Base-by-base conservation (phyloP, 2,329 filamentous ascomycete genomes). In the Monosporascus sp. region DNA sequence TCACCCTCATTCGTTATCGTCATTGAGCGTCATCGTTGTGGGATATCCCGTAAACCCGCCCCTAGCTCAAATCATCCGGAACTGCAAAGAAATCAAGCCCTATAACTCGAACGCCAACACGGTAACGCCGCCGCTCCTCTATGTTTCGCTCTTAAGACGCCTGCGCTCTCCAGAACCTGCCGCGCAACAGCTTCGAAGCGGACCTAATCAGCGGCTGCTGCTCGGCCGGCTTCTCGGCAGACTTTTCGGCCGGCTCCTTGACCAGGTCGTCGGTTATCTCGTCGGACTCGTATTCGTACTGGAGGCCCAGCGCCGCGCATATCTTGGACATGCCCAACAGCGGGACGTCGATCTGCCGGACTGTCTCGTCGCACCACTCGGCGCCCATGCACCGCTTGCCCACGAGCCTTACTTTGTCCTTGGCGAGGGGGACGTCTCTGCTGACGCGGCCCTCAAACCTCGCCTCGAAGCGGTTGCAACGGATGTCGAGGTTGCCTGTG, bases 291-390 rank as follows among this genome's bases (percentile, higher is more conserved):
- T 35, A 35, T 5, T 48, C 49, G 44, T 37, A 37, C 8, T 48
- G 22, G 3, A 53, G 9, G 9, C 28, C 60, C 3, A 67, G 56
- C 1, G 54, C 60, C 18, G 50, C 24, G 37, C 61, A 57, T 0
- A 67, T 22, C 7, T 37, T 54, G 35, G 37, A 31, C 15, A 51
- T 50, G 37, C 57, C 55, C 3, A 44, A 11, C 9, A 67, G 48
- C 17, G 61, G 60, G 38, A 64, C 54, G 44, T 67, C 49, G 48
- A 67, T 63, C 2, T 46, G 48, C 35, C 61, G 62, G 53, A 66
- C 48, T 0, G 55, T 56, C 37, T 59, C 57, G 20, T 65, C 62
- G 55, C 57, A 62, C 65, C 65, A 67, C 3, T 55, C 60, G 3
- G 60, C 62, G 5, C 57, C 58, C 1, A 22, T 55, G 15, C 64